These are phyloP conservation scores for Camptophora hylomeconis DNA, from an alignment of 2,329 filamentous ascomycete species.

Conservation along the genomic window DNA sequence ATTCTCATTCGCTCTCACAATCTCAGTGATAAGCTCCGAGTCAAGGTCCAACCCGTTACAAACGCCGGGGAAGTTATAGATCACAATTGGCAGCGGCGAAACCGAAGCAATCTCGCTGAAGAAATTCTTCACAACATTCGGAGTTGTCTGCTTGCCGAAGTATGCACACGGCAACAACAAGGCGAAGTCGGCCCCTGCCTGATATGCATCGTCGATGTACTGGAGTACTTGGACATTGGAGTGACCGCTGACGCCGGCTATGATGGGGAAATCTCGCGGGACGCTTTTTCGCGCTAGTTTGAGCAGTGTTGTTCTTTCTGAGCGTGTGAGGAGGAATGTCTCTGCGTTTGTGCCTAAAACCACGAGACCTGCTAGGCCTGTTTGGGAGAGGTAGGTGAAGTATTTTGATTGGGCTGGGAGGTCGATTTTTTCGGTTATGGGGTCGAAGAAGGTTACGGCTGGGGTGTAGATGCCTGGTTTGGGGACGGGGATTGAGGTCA, in stretches of 20 bases:
- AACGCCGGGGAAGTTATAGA: slow-evolving; percentile 57
- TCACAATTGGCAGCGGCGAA: slow-evolving; percentile 42
- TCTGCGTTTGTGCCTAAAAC: slow-evolving; percentile 44
- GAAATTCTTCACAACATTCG: slow-evolving; percentile 44
- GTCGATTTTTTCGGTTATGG: slow-evolving; percentile 34
- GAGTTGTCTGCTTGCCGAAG: slow-evolving; percentile 48
- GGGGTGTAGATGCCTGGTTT: slow-evolving; percentile 36
- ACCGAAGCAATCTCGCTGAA: slow-evolving; percentile 41
- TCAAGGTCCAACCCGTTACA: slow-evolving; percentile 56
- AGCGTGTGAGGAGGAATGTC: slow-evolving; percentile 42
- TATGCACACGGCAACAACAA: slow-evolving; percentile 51
- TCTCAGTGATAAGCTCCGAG: slow-evolving; percentile 43
- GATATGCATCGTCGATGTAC: slow-evolving; percentile 44
- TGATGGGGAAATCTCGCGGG: slow-evolving; percentile 41
- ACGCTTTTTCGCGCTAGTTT: slow-evolving; percentile 38
- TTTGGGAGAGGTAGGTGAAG: slow-evolving; percentile 36
- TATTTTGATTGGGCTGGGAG: slow-evolving; percentile 36
- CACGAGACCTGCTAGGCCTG: slow-evolving; percentile 38
- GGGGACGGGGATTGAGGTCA: slow-evolving; percentile 18
- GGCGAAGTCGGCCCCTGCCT: slow-evolving; percentile 47
- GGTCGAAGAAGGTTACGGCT: slow-evolving; percentile 41
- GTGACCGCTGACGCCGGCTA: slow-evolving; percentile 50
- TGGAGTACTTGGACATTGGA: slow-evolving; percentile 51
- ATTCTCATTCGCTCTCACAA: slow-evolving; percentile 38
- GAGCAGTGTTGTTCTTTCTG: slow-evolving; percentile 45